Evolutionary conservation across 352 stramenopile species (phyloP), one percentile per base, ranked within the genome.

Genomic region (Pythium periplocum): DNA sequence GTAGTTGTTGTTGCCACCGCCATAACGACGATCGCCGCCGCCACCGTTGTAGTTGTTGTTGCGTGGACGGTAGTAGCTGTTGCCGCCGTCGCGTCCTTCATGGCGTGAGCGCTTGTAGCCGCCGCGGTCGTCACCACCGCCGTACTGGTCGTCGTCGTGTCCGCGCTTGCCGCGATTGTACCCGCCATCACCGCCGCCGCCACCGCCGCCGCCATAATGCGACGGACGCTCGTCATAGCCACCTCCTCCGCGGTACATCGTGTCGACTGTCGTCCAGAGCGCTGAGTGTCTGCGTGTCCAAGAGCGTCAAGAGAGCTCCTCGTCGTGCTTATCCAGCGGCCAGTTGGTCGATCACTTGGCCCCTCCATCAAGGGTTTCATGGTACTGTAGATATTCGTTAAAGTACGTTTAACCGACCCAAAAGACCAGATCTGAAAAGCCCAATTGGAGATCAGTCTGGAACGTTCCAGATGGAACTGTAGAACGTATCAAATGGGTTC

Each of bases 31-130:
- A 17, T 41, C 54, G 30, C 56, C 53, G 17, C 66, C 50, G 26
- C 59, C 57, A 10, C 66, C 57, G 30, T 75, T 66, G 0, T 76
- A 65, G n/a, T 81, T 61, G 43, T 66, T 51, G 45, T 69, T 64
- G 9, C 54, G 53, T 33, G 50, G 46, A 2, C 60, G 61, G 55
- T 66, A 63, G 68, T 71, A 55, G 47, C 45, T 57, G 35, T 35
- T 17, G 36, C 53, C 52, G 31, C 61, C 52, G 46, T 52, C 51
- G 49, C 68, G 64, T 34, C 75, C 64, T 53, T 90, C 75, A 44
- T 79, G 61, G 9, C 76, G 72, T 38, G 72, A 75, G 56, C 82
- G 75, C 61, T 90, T 88, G 69, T 82, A 76, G 48, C 66, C 69
- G 53, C 67, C 58, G 41, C 64, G 54, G 41, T 62, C 52, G 31